Evolutionary conservation across 1,284 basidiomycete genomes (phyloP).

Genomic region (Tilletia walkeri): DNA sequence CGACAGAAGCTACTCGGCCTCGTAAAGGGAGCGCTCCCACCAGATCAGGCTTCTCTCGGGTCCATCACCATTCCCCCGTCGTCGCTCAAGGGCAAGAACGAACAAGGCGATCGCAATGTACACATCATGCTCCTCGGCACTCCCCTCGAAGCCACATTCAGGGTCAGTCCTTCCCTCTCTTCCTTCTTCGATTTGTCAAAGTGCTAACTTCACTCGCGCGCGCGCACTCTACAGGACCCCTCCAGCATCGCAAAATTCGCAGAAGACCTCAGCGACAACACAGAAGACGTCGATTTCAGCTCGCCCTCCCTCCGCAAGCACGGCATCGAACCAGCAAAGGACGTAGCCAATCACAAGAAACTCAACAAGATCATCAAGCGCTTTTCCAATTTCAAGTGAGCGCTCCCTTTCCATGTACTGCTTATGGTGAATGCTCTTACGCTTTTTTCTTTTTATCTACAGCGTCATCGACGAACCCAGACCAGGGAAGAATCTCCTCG

Average conservation of each 20-base stretch:
- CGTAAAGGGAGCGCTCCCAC: slow-evolving; percentile 77
- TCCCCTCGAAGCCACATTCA: slow-evolving; percentile 54
- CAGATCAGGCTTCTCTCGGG: slow-evolving; percentile 45
- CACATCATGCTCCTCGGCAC: slow-evolving; percentile 44
- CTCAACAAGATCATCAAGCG: slow-evolving; percentile 37
- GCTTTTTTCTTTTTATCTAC: not conserved
- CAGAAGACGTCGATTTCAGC: slow-evolving; percentile 32
- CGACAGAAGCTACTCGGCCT: slow-evolving; percentile 85
- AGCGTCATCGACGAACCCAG: slow-evolving; percentile 31
- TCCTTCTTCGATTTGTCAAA: not conserved
- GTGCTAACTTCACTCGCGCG: not conserved
- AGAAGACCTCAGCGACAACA: slow-evolving; percentile 25
- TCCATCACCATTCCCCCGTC: slow-evolving; percentile 31
- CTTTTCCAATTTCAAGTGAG: slow-evolving; percentile 41
- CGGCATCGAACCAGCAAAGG: slow-evolving; percentile 18
- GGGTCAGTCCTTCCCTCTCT: slow-evolving; percentile 30
- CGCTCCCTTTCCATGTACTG: not conserved
- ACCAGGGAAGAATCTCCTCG: slow-evolving; percentile 65
- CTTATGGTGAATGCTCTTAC: no score
- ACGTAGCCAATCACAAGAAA: slow-evolving; percentile 25
- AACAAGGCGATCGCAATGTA: slow-evolving; percentile 26
- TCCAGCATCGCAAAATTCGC: slow-evolving; percentile 49
- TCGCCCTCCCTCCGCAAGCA: not conserved
- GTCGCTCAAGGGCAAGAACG: slow-evolving; percentile 21
- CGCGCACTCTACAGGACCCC: slow-evolving; percentile 62